Evolutionary conservation across 305 asterid genomes (phyloP).

Genomic region (Stenogyne calaminthoides): DNA sequence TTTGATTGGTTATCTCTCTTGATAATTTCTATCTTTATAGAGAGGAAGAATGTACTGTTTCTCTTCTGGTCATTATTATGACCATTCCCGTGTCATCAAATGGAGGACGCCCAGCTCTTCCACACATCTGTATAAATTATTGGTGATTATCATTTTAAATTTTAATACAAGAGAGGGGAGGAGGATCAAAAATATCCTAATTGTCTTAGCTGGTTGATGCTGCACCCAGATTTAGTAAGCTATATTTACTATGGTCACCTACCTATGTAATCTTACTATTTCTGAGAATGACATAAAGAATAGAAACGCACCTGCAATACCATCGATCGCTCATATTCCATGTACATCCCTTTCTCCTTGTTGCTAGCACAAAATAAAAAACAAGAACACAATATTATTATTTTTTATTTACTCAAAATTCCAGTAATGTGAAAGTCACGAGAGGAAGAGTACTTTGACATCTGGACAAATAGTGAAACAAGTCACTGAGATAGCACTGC

Average conservation of each 20-base stretch:
- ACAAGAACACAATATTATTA: conserved; percentile 23
- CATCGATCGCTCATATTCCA: conserved; percentile 96
- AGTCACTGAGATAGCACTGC: conserved; percentile 15
- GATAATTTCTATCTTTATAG: not conserved
- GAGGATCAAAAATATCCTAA: conserved; percentile 19
- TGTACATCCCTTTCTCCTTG: conserved; percentile 90
- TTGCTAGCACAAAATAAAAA: conserved; percentile 57
- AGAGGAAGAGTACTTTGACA: conserved; percentile 19
- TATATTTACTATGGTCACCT: conserved; percentile 12
- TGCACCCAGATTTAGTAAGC: conserved; percentile 20
- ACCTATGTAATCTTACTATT: conserved; percentile 13
- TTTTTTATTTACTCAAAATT: not conserved
- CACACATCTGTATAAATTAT: conserved; percentile 80
- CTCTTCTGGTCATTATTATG: conserved; percentile 97
- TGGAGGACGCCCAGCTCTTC: conserved; percentile 99
- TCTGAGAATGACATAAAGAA: conserved; percentile 24
- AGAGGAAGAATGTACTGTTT: conserved; percentile 59
- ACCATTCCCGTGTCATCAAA: conserved; percentile 95
- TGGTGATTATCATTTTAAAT: conserved; percentile 32
- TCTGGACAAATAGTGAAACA: conserved; percentile 21
- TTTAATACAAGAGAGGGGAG: conserved; percentile 31
- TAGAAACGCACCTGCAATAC: conserved; percentile 69
- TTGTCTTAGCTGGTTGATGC: conserved; percentile 25
- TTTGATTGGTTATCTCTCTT: conserved; percentile 8
- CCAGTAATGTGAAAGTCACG: conserved; percentile 23